Base-by-base conservation (phyloP, 202 grass and related monocot genomes). In the Zizania palustris region DNA sequence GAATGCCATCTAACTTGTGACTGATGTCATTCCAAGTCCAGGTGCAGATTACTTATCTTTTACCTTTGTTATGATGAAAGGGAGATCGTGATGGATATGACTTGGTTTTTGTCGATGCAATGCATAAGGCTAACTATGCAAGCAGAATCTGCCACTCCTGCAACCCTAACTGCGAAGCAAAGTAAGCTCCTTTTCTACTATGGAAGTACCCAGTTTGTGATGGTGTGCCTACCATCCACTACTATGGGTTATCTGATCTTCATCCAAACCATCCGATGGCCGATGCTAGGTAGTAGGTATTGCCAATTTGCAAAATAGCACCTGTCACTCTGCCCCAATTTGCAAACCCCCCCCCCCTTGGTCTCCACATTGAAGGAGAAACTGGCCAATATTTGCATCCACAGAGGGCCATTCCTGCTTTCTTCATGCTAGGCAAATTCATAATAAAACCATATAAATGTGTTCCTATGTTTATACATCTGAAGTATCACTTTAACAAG, bases 81-180 rank as follows among this genome's bases (percentile, higher is more conserved):
- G 94, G 95, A 73, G 96, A 99, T 55, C 89, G 85, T 45, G 83
- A 99, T 79, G 96, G 96, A 63, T 99, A 99, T 85, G 92, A 96
- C 81, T 90, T 99, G 78, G 80, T 96, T 81, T 89, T 99, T 84
- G 92, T 99, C 83, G 96, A 99, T 89, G 96, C 96, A 14, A 99
- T 99, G 96, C 92, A 96, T 84, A 99, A 99, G 84, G 96, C 96
- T 61, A 99, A 99, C 56, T 99, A 93, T 41, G 96, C 96, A 12
- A 99, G 96, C 80, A 96, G 96, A 90, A 99, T 96, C 36, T 99
- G 96, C 77, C 92, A 99, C 65, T 99, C 89, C 59, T 99, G 96
- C 78, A 92, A 83, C 45, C 96, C 96, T 56, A 99, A 99, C 81
- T 99, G 96, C 43, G 92, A 99, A 93, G 92, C 96, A 81, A 99